Conservation (phyloP, 768 basidiomycete species). For the Hericium coralloides region DNA sequence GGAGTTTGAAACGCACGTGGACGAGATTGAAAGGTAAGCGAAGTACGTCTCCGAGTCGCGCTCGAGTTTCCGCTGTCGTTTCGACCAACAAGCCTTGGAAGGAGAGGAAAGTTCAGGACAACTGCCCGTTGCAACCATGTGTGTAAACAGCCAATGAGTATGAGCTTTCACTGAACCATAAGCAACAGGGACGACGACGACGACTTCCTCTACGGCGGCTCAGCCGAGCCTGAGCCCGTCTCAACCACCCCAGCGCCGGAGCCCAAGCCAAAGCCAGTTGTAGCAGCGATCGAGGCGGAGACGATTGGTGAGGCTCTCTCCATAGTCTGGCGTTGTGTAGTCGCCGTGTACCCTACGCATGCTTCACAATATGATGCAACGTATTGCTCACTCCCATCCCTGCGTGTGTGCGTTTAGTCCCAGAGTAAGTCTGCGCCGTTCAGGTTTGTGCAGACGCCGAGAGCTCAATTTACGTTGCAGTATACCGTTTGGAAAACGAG, state of each 20-base stretch:
- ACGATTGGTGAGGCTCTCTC: background rate
- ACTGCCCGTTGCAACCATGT: background rate
- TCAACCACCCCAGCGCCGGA: conserved; percentile 16
- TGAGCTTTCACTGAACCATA: background rate
- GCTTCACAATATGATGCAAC: conserved; percentile 8
- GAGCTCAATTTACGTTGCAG: conserved; percentile 1
- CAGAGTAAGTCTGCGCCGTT: conserved; percentile 11
- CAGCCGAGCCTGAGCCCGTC: conserved; percentile 6
- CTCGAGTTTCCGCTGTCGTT: background rate
- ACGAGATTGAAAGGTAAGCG: background rate
- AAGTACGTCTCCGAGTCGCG: background rate
- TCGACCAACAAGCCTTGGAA: background rate
- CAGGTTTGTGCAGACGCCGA: background rate
- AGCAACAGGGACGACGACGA: conserved; percentile 24
- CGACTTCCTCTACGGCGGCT: conserved; percentile 25
- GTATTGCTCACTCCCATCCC: conserved; percentile 6
- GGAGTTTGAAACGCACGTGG: conserved; percentile 1
- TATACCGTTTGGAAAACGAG: conserved; percentile 6
- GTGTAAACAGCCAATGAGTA: background rate
- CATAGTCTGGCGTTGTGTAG: background rate
- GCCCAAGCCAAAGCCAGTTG: conserved; percentile 27
- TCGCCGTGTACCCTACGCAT: conserved; percentile 12
- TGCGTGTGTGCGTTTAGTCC: conserved; percentile 12
- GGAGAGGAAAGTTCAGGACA: too few species aligned
- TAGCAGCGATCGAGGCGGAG: background rate